Evolutionary conservation across 352 stramenopile species (phyloP), one percentile per base, ranked within the genome.

Genomic region (Detonula confervacea): DNA sequence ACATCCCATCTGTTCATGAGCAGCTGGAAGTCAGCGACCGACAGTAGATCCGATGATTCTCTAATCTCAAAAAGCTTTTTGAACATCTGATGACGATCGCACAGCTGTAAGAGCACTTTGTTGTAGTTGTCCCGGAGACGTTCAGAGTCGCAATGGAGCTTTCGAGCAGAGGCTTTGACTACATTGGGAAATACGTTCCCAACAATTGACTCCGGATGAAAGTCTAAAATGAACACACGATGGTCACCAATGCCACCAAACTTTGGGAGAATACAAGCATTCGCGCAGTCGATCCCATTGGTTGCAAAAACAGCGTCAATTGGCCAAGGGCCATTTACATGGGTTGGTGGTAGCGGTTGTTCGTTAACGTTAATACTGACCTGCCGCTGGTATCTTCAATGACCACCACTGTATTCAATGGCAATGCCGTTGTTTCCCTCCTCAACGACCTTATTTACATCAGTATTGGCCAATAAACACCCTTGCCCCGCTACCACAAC

Each of bases 221-320:
- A 49, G 12, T 49, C 42, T 18, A 49, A 4, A 4, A 49, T 2
- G 14, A 18, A 49, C 9, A 2, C 5, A 8, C 42, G 42, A 49
- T 49, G 42, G 42, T 49, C 42, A 18, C 42, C 42, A 49, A 49
- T n/a, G 14, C 42, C 42, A n/a, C 42, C 42, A 49, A 22, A 49
- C 12, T 49, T 49, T n/a, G 2, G 6, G 20, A 49, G 42, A 22
- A 49, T 4, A 4, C 42, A 8, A 4, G 42, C 42, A n/a, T 49
- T 8, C 20, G 20, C 42, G 42, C 6, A 8, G 2, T 49, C 42
- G 2, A 6, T n/a, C 4, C 12, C 42, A 18, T 8, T 49, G 2
- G 42, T 49, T 20, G 42, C 42, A n/a, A 18, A 49, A n/a, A n/a
- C 12, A 22, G 42, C 12, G 20, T 49, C 42, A 49, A 49, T 49